These are phyloP conservation scores for Schizothecium vesticola DNA, from an alignment of 495 filamentous ascomycete species.

Conservation along the genomic window DNA sequence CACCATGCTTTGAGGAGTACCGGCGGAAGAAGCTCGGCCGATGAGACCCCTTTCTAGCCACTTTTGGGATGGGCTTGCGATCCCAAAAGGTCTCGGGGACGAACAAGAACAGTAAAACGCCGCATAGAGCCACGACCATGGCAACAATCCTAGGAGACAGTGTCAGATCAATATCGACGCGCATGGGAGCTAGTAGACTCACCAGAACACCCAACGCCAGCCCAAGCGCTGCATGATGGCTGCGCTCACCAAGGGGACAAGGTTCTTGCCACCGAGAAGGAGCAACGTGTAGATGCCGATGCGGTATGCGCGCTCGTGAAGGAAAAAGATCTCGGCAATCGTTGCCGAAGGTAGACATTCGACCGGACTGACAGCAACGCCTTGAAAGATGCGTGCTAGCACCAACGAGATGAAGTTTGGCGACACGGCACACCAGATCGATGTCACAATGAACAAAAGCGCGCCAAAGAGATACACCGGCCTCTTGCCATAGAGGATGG, in stretches of 20 bases:
- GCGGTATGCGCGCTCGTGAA: slow-evolving; percentile 90
- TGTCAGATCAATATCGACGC: slow-evolving; percentile 19
- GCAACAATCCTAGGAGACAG: slow-evolving; percentile 63
- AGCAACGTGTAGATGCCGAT: slow-evolving; percentile 94
- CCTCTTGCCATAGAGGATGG: slow-evolving; percentile 85
- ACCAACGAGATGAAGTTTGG: slow-evolving; percentile 76
- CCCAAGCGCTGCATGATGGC: slow-evolving; percentile 69
- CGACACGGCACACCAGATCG: slow-evolving; percentile 82
- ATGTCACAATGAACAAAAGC: slow-evolving; percentile 66
- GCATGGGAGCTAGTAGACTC: slow-evolving; percentile 22
- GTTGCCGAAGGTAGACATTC: slow-evolving; percentile 93
- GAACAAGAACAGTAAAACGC: slow-evolving; percentile 76
- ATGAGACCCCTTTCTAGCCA: slow-evolving; percentile 24
- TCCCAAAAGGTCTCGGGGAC: slow-evolving; percentile 98
- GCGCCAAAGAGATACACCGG: slow-evolving; percentile 83
- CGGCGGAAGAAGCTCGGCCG: slow-evolving; percentile 38
- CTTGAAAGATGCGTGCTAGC: slow-evolving; percentile 78
- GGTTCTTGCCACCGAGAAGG: slow-evolving; percentile 86
- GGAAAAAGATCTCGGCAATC: slow-evolving; percentile 93
- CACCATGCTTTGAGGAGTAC: slow-evolving; percentile 30
- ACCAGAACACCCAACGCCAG: slow-evolving; percentile 96
- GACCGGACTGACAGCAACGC: slow-evolving; percentile 83
- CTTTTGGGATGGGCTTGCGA: slow-evolving; percentile 62
- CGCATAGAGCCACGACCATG: slow-evolving; percentile 72
- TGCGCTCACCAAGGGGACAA: slow-evolving; percentile 83